phyloP scores from a whole-genome alignment of 2,329 filamentous ascomycete genomes.

The Neoascochyta sp. region DNA sequence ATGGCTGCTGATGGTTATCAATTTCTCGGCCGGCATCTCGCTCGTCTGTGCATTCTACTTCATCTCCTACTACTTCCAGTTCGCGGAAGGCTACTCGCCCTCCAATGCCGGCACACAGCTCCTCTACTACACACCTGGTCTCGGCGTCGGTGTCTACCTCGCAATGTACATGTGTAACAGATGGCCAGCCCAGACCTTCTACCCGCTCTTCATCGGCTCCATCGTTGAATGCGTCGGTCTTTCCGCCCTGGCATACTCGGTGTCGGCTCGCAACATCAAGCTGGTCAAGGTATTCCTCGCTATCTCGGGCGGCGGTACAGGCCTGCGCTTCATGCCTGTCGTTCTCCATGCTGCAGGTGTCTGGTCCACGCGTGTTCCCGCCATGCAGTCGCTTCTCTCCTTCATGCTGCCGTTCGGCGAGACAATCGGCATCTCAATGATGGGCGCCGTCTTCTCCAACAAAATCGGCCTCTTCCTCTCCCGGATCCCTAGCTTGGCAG shows the following conservation, averaged over 20 bases:
- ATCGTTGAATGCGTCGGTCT: conserved; percentile 58
- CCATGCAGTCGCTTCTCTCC: conserved; percentile 57
- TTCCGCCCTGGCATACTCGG: conserved; percentile 55
- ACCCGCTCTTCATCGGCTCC: conserved; percentile 47
- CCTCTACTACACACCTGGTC: conserved; percentile 61
- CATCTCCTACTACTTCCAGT: conserved; percentile 63
- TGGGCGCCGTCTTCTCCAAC: conserved; percentile 68
- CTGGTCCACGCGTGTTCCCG: conserved; percentile 56
- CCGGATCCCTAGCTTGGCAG: conserved; percentile 17
- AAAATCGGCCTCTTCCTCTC: conserved; percentile 34
- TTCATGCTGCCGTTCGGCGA: conserved; percentile 62
- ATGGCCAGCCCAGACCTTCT: conserved; percentile 60
- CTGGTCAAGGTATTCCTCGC: conserved; percentile 65
- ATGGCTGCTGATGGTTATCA: conserved; percentile 58
- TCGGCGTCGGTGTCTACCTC: conserved; percentile 57
- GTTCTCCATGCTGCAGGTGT: conserved; percentile 61
- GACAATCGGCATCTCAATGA: conserved; percentile 62
- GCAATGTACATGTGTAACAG: conserved; percentile 59
- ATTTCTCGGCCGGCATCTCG: conserved; percentile 57
- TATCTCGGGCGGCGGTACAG: conserved; percentile 60
- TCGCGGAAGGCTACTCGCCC: conserved; percentile 54
- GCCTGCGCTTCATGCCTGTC: conserved; percentile 62
- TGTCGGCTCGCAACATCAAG: conserved; percentile 47
- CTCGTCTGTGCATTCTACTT: conserved; percentile 62
- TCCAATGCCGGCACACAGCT: conserved; percentile 49